Conservation (phyloP, 2,329 filamentous ascomycete genomes). For the Plenodomus lindquistii region DNA sequence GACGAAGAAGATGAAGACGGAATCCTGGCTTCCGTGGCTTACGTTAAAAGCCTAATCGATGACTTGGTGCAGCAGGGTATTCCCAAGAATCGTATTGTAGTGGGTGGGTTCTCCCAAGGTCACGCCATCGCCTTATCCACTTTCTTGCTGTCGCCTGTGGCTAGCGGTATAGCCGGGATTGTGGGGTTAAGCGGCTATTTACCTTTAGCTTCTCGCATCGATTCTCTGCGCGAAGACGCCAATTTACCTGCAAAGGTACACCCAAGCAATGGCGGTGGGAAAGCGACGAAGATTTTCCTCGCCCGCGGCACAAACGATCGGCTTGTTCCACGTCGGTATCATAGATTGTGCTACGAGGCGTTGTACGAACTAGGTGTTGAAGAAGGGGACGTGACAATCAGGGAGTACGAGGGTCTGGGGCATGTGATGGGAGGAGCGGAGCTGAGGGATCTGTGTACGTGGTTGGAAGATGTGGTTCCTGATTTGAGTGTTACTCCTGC, state of each 20-base stretch:
- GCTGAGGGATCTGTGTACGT: slow-evolving; percentile 52
- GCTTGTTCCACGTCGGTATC: slow-evolving; percentile 51
- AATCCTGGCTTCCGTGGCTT: slow-evolving; percentile 45
- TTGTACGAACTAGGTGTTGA: slow-evolving; percentile 46
- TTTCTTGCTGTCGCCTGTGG: slow-evolving; percentile 47
- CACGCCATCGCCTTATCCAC: slow-evolving; percentile 51
- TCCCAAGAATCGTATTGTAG: slow-evolving; percentile 48
- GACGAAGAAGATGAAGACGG: slow-evolving; percentile 54
- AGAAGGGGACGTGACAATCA: slow-evolving; percentile 44
- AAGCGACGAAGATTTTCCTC: slow-evolving; percentile 50
- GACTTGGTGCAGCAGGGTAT: slow-evolving; percentile 47
- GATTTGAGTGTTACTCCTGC: not conserved
- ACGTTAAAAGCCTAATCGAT: slow-evolving; percentile 50
- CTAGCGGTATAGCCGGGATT: slow-evolving; percentile 48
- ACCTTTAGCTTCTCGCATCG: slow-evolving; percentile 47
- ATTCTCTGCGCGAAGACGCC: slow-evolving; percentile 43
- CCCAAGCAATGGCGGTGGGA: too few relatives aligned
- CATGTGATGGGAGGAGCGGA: slow-evolving; percentile 50
- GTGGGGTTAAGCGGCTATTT: slow-evolving; percentile 55
- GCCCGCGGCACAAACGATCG: slow-evolving; percentile 53
- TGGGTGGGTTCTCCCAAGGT: slow-evolving; percentile 56
- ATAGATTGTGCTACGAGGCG: slow-evolving; percentile 49
- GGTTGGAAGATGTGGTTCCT: slow-evolving; percentile 49
- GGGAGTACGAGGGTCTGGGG: slow-evolving; percentile 55
- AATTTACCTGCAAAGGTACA: slow-evolving; percentile 39